phyloP scores from a whole-genome alignment of 75 land plant species.

The Picea sitchensis region DNA sequence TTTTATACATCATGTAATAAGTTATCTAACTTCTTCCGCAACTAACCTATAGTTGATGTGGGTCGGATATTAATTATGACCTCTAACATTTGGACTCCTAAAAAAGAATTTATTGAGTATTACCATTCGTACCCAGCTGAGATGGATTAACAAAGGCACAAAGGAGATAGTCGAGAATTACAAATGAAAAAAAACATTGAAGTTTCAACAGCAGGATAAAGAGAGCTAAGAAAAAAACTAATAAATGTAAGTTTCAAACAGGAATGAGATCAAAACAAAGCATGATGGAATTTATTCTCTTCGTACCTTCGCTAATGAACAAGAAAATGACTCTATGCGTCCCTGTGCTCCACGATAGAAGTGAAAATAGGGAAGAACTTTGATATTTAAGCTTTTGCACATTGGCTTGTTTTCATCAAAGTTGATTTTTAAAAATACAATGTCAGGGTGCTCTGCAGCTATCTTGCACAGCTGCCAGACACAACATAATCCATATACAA shows the following conservation, averaged over 20 bases:
- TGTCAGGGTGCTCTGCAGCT: constrained; percentile 72
- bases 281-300: neutral
- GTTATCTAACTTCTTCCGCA: no score
- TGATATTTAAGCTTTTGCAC: constrained; percentile 89
- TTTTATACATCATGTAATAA: no score
- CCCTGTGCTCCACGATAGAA: constrained; percentile 98
- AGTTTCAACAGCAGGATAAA: neutral
- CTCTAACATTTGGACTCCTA: no score
- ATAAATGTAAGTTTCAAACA: neutral
- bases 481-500: neutral
- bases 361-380: constrained; percentile 90
- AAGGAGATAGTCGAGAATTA: neutral
- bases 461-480: constrained; percentile 65
- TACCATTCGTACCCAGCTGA: no score
- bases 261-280: neutral
- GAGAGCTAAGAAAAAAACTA: neutral
- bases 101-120: no score
- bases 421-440: constrained; percentile 76
- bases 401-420: constrained; percentile 97
- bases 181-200: neutral
- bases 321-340: constrained; percentile 78
- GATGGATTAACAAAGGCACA: neutral
- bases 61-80: no score
- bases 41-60: no score
- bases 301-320: constrained; percentile 81